Evolutionary conservation across 2,329 filamentous ascomycete genomes (phyloP), one percentile per base, ranked within the genome.

Genomic region (Fusarium kyushuense): DNA sequence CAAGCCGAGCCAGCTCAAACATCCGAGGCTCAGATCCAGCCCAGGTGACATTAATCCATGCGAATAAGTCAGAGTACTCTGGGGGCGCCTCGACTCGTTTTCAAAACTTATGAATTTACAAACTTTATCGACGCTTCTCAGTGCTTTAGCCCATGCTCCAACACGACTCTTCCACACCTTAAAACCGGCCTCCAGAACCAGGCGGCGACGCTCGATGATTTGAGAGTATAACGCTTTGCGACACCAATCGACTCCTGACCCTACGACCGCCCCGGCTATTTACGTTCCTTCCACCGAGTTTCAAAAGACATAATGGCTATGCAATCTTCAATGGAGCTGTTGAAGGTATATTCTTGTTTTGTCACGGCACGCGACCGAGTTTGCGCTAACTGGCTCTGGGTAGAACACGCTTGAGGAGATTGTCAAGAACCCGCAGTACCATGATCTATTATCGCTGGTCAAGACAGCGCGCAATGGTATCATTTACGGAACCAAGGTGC

Each of bases 381-480:
- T 67, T 58, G 42, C 35, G 43, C 67, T 70, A 63, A 70, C 63
- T 30, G 14, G 7, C 17, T 48, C 32, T 46, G 53, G 43, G 16
- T 45, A 95, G 92, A 84, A 85, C 72, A 84, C 86, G 65, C 82
- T 94, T 72, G 93, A 97, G 82, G 86, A 87, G 72, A 85, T 97
- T 58, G 84, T 94, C 71, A 87, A 96, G 65, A 89, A 98, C 78
- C 94, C 94, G 8, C 86, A 89, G 71, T 92, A 97, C 81, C 93
- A 96, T 75, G 93, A 96, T 74, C 79, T 94, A 57, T 87, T 99
- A 65, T 89, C 92, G 58, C 85, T 99, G 71, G 79, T 97, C 79
- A 99, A 99, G 86, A 93, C 90, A 75, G 92, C 96, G 71, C 93
- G 96, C 81, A 99, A 98, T 89, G 96, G 96, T 79, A 90, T 94